Conservation (phyloP, 768 basidiomycete genomes). For the Royoungia palumana region DNA sequence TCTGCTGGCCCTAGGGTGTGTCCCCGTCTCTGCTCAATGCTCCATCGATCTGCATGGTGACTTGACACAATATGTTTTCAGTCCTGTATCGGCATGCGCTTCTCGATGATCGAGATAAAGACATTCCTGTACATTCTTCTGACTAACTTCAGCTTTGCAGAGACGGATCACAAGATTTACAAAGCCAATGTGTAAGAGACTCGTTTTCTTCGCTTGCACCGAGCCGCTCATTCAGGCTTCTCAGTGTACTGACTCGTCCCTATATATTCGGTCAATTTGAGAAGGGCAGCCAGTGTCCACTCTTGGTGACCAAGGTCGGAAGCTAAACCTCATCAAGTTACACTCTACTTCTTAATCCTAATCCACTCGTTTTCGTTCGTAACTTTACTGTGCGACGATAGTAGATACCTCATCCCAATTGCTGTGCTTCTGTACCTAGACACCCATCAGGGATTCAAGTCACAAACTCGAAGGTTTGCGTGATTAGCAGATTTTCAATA, state of each 20-base stretch:
- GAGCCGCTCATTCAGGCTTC: neutral
- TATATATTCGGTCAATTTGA: constrained; percentile 52
- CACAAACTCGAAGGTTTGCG: too few species aligned
- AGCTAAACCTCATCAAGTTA: constrained; percentile 1
- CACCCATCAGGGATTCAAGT: too few species aligned
- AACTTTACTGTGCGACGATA: neutral
- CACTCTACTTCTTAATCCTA: neutral
- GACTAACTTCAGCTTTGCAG: constrained; percentile 58
- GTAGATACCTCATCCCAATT: neutral
- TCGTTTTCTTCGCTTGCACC: neutral
- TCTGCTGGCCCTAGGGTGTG: constrained; percentile 79
- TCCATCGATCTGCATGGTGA: neutral
- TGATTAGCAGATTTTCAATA: too few species aligned
- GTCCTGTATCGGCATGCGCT: constrained; percentile 82
- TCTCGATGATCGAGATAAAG: constrained; percentile 84
- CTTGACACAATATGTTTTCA: constrained; percentile 24
- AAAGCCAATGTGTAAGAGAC: constrained; percentile 60
- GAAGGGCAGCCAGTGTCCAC: constrained; percentile 61
- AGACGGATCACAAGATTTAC: constrained; percentile 50
- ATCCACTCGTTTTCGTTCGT: neutral
- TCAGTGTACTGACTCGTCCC: constrained; percentile 63
- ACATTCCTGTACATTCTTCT: constrained; percentile 68
- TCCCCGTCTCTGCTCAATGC: constrained; percentile 3
- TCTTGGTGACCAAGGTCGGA: constrained; percentile 42
- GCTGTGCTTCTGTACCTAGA: too few species aligned